Base-by-base conservation (phyloP, 148 eudicot species). In the Silene latifolia region DNA sequence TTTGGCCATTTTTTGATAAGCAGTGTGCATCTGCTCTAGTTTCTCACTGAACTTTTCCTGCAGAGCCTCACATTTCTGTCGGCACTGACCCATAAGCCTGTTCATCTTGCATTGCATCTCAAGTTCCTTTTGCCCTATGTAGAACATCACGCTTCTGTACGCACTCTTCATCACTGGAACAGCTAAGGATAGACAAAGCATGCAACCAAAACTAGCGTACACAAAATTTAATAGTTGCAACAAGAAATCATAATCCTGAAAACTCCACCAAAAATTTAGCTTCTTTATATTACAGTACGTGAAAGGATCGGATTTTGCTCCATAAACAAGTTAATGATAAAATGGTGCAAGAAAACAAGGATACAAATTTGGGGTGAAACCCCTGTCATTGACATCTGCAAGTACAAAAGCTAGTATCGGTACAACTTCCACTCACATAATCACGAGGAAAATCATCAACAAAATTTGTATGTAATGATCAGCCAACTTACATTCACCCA, bases 101-200 rank as follows among this genome's bases (percentile, higher is more conserved):
- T 91, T 94, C 90, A 91, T 86, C 92, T 93, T 93, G 79, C 80
- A 87, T 77, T 94, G 97, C 97, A 90, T 84, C 83, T 94, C 97
- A 69, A 94, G 83, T 78, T 91, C 98, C 82, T 85, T 91, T 77
- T 94, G 98, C 78, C 96, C 93, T 48, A 85, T 83, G 74, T 80
- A 89, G 83, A 94, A 91, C 93, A 88, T 88, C 72, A 94, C 89
- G 64, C 98, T 91, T 84, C 84, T 87, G 76, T 89, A 94, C 80
- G 95, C 90, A 77, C 91, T 87, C 77, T 90, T 91, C 98, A 94
- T 91, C 83, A 91, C 98, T 93, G 76, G 68, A 54, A 51, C 48
- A 69, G 82, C 35, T 91, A 87, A 87, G 89, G 87, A 88, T 82
- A 75, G 25, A 77, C 72, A 53, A 12, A 59, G 20, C 63, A 54